Percentiles rank a stretch among this genome's conserved stretches.
These are phyloP conservation scores for Penicillium sp. DNA, from an alignment of 2,329 filamentous ascomycete species.

Conservation along the genomic window DNA sequence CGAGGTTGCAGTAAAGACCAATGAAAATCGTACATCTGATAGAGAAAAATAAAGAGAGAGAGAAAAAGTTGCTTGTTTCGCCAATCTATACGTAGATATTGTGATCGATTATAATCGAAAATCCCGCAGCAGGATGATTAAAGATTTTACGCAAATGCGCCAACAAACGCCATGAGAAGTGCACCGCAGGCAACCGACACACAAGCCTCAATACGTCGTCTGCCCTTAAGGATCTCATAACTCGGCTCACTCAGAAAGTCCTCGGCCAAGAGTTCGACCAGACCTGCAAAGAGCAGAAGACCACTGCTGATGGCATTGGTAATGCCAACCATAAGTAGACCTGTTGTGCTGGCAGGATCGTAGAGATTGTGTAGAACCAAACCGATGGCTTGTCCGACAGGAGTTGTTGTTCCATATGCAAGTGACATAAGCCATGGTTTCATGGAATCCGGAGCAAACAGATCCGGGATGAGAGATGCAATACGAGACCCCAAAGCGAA, in stretches of 20 bases:
- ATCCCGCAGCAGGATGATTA: neutral
- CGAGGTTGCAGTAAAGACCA: no score
- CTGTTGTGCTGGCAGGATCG: conserved; percentile 72
- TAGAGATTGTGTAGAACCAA: conserved; percentile 75
- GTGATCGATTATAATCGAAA: neutral
- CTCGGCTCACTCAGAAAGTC: conserved; percentile 72
- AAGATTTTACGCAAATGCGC: conserved; percentile 57
- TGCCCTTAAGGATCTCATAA: conserved; percentile 59
- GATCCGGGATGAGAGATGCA: conserved; percentile 64
- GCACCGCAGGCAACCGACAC: conserved; percentile 60
- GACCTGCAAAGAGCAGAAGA: conserved; percentile 73
- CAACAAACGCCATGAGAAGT: conserved; percentile 65
- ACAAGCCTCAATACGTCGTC: conserved; percentile 61
- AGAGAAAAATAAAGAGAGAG: neutral
- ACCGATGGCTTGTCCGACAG: conserved; percentile 79
- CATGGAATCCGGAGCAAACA: conserved; percentile 67
- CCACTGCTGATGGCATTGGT: conserved; percentile 86
- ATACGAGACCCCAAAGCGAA: conserved; percentile 83
- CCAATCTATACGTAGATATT: neutral
- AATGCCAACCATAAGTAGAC: conserved; percentile 77
- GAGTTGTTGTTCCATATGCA: conserved; percentile 69
- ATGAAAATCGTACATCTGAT: neutral
- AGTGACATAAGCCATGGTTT: conserved; percentile 72
- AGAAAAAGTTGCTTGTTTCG: neutral
- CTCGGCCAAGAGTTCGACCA: conserved; percentile 81